These are phyloP conservation scores for Ganoderma boninense DNA, from an alignment of 1,284 basidiomycete species.

Conservation along the genomic window DNA sequence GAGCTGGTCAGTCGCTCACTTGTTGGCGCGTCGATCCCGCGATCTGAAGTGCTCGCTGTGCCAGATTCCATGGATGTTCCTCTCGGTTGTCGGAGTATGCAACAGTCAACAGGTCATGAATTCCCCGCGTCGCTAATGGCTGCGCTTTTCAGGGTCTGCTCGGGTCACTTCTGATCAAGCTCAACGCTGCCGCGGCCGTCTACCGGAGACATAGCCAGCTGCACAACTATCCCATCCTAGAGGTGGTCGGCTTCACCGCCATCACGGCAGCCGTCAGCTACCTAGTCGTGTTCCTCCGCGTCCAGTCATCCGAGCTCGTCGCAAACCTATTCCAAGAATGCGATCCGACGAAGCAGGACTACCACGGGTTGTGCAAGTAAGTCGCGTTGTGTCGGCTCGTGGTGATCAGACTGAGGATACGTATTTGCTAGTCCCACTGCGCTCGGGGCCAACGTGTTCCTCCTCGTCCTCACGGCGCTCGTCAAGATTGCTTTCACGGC, in stretches of 20 bases:
- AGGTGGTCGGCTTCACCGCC: constrained; percentile 68
- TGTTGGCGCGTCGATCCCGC: background rate
- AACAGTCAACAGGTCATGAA: background rate
- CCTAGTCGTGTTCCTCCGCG: constrained; percentile 57
- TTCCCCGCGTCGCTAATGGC: background rate
- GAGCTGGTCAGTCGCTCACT: constrained; percentile 58
- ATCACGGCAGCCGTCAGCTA: constrained; percentile 76
- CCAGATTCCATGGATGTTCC: constrained; percentile 71
- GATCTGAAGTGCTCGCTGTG: constrained; percentile 8
- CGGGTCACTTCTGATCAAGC: constrained; percentile 68
- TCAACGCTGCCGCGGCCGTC: constrained; percentile 70
- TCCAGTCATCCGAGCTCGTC: constrained; percentile 75
- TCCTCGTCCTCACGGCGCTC: constrained; percentile 66
- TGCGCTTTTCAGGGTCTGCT: constrained; percentile 62
- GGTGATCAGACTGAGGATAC: constrained; percentile 13
- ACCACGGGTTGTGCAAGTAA: constrained; percentile 80
- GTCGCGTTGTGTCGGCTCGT: constrained; percentile 34
- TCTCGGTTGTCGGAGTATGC: constrained; percentile 66
- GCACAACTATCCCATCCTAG: constrained; percentile 68
- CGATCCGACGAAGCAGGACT: constrained; percentile 68
- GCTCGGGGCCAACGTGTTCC: constrained; percentile 71
- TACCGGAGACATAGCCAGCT: constrained; percentile 65
- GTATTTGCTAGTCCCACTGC: constrained; percentile 58
- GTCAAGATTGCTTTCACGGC: constrained; percentile 71
- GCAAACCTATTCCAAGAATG: constrained; percentile 80